Conservation (phyloP, 139 green algal species). For the Pseudopediastrum boryanum region DNA sequence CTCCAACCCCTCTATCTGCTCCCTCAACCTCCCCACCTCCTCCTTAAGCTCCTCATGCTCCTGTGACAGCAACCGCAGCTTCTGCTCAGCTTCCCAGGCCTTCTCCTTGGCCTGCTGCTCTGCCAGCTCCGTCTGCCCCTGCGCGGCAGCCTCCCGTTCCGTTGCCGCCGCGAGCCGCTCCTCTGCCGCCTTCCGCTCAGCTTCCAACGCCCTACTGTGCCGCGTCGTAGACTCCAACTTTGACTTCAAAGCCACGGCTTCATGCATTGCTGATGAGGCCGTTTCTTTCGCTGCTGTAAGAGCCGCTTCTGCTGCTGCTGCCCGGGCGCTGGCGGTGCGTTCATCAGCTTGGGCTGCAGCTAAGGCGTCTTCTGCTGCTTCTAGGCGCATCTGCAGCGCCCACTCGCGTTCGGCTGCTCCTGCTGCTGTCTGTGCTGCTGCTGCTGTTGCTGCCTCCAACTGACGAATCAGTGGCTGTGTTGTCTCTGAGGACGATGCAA, state of each 20-base stretch:
- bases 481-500: too few relatives aligned
- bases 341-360: neutral
- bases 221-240: constrained; percentile 27
- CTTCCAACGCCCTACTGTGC: constrained; percentile 12
- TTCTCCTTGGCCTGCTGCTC: constrained; percentile 27
- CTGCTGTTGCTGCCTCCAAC: constrained; percentile 59
- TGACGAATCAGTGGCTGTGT: constrained; percentile 56
- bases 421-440: constrained; percentile 49
- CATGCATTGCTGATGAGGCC: constrained; percentile 13
- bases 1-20: constrained; percentile 35
- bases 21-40: constrained; percentile 2
- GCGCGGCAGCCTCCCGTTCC: neutral
- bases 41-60: constrained; percentile 17
- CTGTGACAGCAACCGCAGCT: constrained; percentile 14
- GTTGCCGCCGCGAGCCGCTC: constrained; percentile 33
- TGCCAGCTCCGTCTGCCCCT: constrained; percentile 14
- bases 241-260: constrained; percentile 11
- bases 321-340: neutral
- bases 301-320: constrained; percentile 26
- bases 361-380: constrained; percentile 9
- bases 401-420: constrained; percentile 44
- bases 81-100: constrained; percentile 12
- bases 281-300: constrained; percentile 21
- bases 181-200: constrained; percentile 31
- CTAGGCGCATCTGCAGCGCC: constrained; percentile 36